Conservation (phyloP, 345 rosid species). For the Balakata baccata region DNA sequence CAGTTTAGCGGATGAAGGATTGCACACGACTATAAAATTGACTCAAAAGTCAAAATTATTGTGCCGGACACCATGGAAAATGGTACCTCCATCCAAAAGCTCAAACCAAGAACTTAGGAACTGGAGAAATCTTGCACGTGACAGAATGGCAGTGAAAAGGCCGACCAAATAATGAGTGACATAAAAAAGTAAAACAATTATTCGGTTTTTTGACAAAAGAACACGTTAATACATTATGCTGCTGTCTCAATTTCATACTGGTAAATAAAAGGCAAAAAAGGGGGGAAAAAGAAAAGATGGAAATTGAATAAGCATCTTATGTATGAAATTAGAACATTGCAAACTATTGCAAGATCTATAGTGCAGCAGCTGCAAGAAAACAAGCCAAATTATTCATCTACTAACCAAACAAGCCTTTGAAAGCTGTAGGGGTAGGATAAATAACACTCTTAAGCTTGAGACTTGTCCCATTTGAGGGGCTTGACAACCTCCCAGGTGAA, state of each 20-base stretch:
- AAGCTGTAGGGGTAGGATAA: neutral
- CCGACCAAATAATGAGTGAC: neutral
- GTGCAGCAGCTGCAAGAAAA: constrained; percentile 20
- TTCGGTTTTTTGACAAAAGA: constrained; percentile 1
- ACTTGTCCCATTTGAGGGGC: constrained; percentile 42
- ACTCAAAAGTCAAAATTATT: no score
- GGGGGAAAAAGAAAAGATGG: constrained; percentile 8
- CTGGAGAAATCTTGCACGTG: no score
- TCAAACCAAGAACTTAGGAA: no score
- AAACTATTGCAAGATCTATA: constrained; percentile 5
- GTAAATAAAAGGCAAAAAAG: neutral
- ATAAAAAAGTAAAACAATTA: neutral
- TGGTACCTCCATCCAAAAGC: no score
- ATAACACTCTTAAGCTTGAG: constrained; percentile 26
- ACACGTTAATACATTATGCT: constrained; percentile 8
- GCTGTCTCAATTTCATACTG: constrained; percentile 4
- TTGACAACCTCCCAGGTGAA: constrained; percentile 58
- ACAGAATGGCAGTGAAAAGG: neutral
- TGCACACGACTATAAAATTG: no score
- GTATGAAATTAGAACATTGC: constrained; percentile 26
- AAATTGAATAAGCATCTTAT: constrained; percentile 19
- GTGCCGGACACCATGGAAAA: no score
- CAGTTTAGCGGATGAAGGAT: no score
- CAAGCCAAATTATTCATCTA: constrained; percentile 30
- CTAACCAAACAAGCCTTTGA: constrained; percentile 9